These are phyloP conservation scores for Guadua angustifolia DNA, from an alignment of 176 grass and related monocot genomes.

Conservation along the genomic window DNA sequence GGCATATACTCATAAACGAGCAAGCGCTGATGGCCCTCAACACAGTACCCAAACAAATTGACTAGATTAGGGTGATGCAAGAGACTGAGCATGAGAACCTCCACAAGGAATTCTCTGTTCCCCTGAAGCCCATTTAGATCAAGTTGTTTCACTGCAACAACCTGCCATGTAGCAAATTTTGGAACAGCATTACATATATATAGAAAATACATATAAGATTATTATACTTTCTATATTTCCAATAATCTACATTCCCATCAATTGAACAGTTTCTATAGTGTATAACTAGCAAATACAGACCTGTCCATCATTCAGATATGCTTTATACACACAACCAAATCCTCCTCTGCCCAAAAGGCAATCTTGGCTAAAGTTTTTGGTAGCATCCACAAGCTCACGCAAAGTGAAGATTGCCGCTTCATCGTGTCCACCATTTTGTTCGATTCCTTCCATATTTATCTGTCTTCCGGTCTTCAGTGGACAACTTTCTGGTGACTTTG, in stretches of 20 bases:
- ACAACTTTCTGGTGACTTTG: constrained; percentile 46
- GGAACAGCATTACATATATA: constrained; percentile 33
- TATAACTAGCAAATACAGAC: constrained; percentile 40
- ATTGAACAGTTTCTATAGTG: neutral
- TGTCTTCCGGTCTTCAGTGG: constrained; percentile 39
- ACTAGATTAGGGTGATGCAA: constrained; percentile 80
- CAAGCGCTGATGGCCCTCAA: constrained; percentile 59
- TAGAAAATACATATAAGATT: neutral
- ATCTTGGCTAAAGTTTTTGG: constrained; percentile 59
- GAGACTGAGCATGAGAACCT: constrained; percentile 80
- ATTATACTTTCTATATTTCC: neutral
- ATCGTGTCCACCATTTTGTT: constrained; percentile 7
- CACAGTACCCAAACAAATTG: constrained; percentile 70
- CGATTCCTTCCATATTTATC: constrained; percentile 19
- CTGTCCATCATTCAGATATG: constrained; percentile 55
- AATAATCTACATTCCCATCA: neutral
- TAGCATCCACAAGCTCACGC: constrained; percentile 62
- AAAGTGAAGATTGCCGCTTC: constrained; percentile 59
- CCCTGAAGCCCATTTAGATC: constrained; percentile 75
- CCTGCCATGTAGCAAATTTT: constrained; percentile 54
- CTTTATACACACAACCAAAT: constrained; percentile 74
- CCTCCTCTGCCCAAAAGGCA: constrained; percentile 68
- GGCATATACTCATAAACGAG: too few relatives aligned
- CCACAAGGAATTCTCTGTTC: constrained; percentile 82
- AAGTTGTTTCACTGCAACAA: constrained; percentile 87